A percentile compares a stretch with the other conserved stretches of the same genome.
phyloP scores from a whole-genome alignment of 306 rosid species.

The Myrica gale region DNA sequence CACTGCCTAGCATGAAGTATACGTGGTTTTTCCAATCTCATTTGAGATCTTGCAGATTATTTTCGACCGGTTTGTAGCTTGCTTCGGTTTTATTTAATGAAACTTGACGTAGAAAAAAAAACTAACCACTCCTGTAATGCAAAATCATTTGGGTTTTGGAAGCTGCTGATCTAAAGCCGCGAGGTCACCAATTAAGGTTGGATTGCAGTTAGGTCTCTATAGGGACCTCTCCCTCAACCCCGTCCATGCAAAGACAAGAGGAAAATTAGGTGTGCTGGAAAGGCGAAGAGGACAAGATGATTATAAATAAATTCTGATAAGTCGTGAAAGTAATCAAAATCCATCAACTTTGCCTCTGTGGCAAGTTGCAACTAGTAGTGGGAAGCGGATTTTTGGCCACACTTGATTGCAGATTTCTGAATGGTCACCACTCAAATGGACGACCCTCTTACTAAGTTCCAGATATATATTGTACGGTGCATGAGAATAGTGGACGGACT shows the following conservation, averaged over 20 bases:
- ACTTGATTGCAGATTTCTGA: neutral
- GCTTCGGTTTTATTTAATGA: too few species aligned
- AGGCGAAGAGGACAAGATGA: neutral
- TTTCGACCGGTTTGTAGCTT: too few species aligned
- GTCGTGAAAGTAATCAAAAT: neutral
- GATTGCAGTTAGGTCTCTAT: neutral
- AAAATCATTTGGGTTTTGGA: neutral
- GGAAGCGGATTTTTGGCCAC: neutral
- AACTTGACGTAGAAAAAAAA: too few species aligned
- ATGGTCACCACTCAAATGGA: slow-evolving; percentile 5
- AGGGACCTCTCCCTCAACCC: neutral
- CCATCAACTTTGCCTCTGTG: neutral
- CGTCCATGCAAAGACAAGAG: neutral
- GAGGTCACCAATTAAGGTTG: neutral
- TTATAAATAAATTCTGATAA: neutral
- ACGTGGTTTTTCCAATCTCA: too few species aligned
- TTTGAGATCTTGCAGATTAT: too few species aligned
- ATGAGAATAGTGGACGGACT: too few species aligned
- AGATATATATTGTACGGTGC: neutral
- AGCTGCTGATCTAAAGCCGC: neutral
- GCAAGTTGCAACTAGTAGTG: slow-evolving; percentile 12
- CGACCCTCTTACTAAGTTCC: neutral
- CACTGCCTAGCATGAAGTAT: too few species aligned
- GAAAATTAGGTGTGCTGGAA: neutral
- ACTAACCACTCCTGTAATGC: neutral